These are phyloP conservation scores for Curvularia hawaiiensis DNA, from an alignment of 2,329 filamentous ascomycete species.

Conservation along the genomic window DNA sequence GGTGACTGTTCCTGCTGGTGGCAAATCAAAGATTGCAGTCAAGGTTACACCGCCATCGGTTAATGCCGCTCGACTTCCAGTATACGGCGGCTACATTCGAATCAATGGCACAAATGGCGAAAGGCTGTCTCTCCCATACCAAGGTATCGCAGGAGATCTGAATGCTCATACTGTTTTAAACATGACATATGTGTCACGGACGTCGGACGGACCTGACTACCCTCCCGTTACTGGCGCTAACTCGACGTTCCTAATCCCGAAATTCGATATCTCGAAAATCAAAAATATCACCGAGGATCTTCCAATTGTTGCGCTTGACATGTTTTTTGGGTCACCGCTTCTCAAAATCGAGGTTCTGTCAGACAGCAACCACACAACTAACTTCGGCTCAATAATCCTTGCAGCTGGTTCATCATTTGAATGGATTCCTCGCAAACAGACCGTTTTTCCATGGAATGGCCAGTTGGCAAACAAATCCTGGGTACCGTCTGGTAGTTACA, in stretches of 20 bases:
- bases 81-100: constrained; percentile 2
- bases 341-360: background rate
- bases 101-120: constrained; percentile 4
- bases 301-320: background rate
- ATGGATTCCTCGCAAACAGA: background rate
- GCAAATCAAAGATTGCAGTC: background rate
- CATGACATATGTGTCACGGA: background rate
- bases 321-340: background rate
- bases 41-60: background rate
- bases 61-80: background rate
- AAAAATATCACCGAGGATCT: background rate
- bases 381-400: background rate
- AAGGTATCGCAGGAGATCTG: background rate
- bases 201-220: too few species aligned
- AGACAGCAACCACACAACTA: background rate
- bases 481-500: background rate
- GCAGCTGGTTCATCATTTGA: background rate
- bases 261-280: background rate
- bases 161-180: background rate
- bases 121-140: background rate
- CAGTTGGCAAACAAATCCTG: background rate
- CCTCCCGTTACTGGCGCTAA: background rate
- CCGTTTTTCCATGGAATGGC: background rate
- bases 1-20: background rate
- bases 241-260: background rate